These are phyloP conservation scores for Corymbia calophylla DNA, from an alignment of 441 rosid genomes.

Conservation along the genomic window DNA sequence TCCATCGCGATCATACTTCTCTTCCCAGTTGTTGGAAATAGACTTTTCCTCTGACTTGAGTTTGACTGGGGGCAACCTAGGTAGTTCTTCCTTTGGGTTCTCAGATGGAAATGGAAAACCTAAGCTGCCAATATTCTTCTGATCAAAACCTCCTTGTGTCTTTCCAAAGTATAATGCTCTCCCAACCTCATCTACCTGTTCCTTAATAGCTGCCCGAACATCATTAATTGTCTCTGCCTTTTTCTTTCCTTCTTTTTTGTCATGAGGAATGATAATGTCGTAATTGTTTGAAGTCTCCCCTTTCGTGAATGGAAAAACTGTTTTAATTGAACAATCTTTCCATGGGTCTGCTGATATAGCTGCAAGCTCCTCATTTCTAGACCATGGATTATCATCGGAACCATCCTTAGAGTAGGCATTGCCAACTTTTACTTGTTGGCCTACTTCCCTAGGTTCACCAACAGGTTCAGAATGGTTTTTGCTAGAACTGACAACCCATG, in stretches of 20 bases:
- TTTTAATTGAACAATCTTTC: slow-evolving; percentile 79
- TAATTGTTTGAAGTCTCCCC: slow-evolving; percentile 40
- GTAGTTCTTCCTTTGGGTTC: slow-evolving; percentile 67
- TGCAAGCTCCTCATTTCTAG: slow-evolving; percentile 37
- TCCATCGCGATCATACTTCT: slow-evolving; percentile 64
- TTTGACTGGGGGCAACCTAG: slow-evolving; percentile 82
- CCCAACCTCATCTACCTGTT: slow-evolving; percentile 84
- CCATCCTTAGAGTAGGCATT: slow-evolving; percentile 23
- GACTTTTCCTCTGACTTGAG: slow-evolving; percentile 86
- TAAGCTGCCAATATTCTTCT: slow-evolving; percentile 27
- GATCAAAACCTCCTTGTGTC: slow-evolving; percentile 43
- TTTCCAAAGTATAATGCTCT: slow-evolving; percentile 58
- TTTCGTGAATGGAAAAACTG: slow-evolving; percentile 54
- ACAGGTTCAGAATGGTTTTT: slow-evolving; percentile 36
- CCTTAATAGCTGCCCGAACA: slow-evolving; percentile 55
- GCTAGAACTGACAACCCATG: slow-evolving; percentile 51
- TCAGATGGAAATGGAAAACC: slow-evolving; percentile 41
- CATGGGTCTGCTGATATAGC: slow-evolving; percentile 43
- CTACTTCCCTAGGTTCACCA: slow-evolving; percentile 37
- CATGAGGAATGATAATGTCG: slow-evolving; percentile 19
- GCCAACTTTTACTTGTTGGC: slow-evolving; percentile 28
- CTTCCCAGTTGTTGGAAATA: slow-evolving; percentile 63
- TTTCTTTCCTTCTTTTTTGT: slow-evolving; percentile 64
- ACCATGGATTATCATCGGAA: slow-evolving; percentile 43
- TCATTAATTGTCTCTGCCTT: slow-evolving; percentile 33